phyloP scores from a whole-genome alignment of 2,329 filamentous ascomycete genomes.

The Ophiocordyceps polyrhachis-furcata region DNA sequence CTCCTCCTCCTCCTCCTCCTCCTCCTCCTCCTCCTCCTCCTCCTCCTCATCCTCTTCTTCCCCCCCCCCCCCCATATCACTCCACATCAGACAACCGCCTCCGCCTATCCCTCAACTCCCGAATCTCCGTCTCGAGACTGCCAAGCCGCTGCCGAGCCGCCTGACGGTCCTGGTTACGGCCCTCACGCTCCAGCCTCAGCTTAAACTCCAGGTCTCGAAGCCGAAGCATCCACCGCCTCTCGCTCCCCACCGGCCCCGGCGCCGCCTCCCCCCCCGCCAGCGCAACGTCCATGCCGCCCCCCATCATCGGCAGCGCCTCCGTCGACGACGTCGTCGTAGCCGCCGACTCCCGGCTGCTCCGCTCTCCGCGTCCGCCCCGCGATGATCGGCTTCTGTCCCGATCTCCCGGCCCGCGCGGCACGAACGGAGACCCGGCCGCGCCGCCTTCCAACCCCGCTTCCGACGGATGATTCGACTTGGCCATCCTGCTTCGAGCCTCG shows the following conservation, averaged over 20 bases:
- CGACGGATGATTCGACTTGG: constrained; percentile 16
- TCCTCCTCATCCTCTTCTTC: neutral
- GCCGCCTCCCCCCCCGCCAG: constrained; percentile 4
- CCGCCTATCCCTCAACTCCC: constrained; percentile 46
- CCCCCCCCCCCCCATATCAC: constrained; percentile 3
- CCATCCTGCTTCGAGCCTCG: constrained; percentile 34
- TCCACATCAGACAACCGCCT: constrained; percentile 17
- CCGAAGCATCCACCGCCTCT: constrained; percentile 69
- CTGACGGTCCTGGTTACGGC: constrained; percentile 62
- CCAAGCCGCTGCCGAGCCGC: constrained; percentile 67
- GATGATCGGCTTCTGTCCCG: constrained; percentile 23
- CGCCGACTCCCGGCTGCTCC: constrained; percentile 12
- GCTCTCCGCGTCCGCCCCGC: constrained; percentile 9
- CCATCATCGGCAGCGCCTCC: neutral
- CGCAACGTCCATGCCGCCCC: constrained; percentile 11
- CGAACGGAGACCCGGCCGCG: constrained; percentile 25
- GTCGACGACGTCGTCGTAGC: constrained; percentile 7
- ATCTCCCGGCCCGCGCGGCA: constrained; percentile 32
- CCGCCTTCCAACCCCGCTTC: constrained; percentile 14
- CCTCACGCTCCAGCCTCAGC: constrained; percentile 79
- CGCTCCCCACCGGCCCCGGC: constrained; percentile 16
- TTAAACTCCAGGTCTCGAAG: constrained; percentile 76
- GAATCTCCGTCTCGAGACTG: constrained; percentile 56
- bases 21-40: too few species aligned
- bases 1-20: too few species aligned